phyloP scores from a whole-genome alignment of 768 basidiomycete species.

The Naganishia randhawae region DNA sequence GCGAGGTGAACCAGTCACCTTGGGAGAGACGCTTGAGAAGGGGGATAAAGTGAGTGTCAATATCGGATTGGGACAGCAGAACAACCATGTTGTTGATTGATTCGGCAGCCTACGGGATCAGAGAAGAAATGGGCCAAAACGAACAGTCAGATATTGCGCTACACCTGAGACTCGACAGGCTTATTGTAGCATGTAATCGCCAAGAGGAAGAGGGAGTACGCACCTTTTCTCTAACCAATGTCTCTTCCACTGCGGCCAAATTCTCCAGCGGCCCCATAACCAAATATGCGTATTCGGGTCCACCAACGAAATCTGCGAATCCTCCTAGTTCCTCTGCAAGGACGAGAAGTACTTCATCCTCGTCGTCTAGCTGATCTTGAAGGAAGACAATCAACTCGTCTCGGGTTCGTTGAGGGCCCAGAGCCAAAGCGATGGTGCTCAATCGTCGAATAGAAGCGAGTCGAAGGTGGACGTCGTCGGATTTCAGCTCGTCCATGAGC shows the following conservation, averaged over 20 bases:
- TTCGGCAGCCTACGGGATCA: conserved; percentile 71
- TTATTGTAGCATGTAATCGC: neutral
- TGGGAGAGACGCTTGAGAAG: conserved; percentile 79
- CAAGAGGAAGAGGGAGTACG: conserved; percentile 29
- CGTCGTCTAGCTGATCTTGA: conserved; percentile 98
- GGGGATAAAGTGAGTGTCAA: conserved; percentile 88
- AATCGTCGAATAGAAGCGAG: conserved; percentile 95
- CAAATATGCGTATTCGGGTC: conserved; percentile 76
- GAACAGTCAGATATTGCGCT: neutral
- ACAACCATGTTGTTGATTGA: conserved; percentile 85
- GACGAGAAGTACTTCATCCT: conserved; percentile 94
- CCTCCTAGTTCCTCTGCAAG: conserved; percentile 91
- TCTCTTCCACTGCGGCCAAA: conserved; percentile 94
- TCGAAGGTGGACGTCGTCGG: conserved; percentile 92
- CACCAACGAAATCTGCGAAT: conserved; percentile 93
- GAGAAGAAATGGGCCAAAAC: neutral
- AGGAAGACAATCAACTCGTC: conserved; percentile 95
- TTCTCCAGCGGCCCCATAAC: conserved; percentile 90
- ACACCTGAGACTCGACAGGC: neutral
- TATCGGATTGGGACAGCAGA: conserved; percentile 69
- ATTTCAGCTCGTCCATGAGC: conserved; percentile 94
- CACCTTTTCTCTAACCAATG: conserved; percentile 95
- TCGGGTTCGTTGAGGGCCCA: conserved; percentile 89
- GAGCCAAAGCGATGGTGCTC: conserved; percentile 93
- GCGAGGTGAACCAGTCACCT: conserved; percentile 98